phyloP scores from a whole-genome alignment of 2,329 filamentous ascomycete genomes.

The Colletotrichum viniferum region DNA sequence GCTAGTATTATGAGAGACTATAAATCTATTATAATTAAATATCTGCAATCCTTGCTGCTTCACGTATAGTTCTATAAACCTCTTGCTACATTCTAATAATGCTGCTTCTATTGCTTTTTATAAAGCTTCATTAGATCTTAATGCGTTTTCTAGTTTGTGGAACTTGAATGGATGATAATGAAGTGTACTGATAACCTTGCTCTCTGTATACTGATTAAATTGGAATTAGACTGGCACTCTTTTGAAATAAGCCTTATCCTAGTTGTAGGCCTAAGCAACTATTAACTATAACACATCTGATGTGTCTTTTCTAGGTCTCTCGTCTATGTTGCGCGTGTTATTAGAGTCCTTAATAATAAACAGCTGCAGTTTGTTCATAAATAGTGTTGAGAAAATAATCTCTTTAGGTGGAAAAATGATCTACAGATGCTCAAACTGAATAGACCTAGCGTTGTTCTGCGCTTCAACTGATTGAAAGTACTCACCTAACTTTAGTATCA shows the following conservation, averaged over 20 bases:
- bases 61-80: not conserved
- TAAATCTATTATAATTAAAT: not conserved
- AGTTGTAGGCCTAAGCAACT: constrained; percentile 46
- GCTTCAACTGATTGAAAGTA: not conserved
- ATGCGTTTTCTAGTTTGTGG: not conserved
- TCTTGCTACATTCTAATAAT: not conserved
- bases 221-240: not conserved
- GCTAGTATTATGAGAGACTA: not conserved
- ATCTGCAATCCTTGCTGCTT: not conserved
- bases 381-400: constrained; percentile 41
- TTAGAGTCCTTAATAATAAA: not conserved
- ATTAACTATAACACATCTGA: constrained; percentile 34
- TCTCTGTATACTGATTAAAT: not conserved
- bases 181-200: not conserved
- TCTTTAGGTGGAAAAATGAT: constrained; percentile 53
- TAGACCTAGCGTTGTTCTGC: not conserved
- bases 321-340: not conserved
- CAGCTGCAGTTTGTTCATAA: constrained; percentile 25
- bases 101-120: not conserved
- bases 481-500: not conserved
- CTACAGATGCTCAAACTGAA: constrained; percentile 51
- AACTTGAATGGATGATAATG: not conserved
- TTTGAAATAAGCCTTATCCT: constrained; percentile 48
- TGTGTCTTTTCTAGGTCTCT: not conserved
- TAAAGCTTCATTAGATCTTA: not conserved